Conservation (phyloP, 1,284 basidiomycete genomes). For the Stygiomarasmius scandens region DNA sequence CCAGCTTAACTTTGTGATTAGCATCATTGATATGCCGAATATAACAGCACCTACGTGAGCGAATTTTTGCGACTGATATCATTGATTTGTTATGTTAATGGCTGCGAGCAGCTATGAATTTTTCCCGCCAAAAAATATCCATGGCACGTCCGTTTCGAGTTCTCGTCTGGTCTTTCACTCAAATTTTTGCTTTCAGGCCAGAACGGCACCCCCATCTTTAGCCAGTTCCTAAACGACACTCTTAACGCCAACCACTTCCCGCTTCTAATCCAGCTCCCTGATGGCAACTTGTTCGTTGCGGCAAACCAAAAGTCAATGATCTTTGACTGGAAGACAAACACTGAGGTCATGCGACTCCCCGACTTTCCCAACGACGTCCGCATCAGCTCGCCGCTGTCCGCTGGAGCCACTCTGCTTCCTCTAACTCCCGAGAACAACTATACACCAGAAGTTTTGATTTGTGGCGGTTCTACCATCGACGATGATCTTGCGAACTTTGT, state of each 20-base stretch:
- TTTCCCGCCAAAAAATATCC: conserved; percentile 47
- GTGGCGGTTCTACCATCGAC: conserved; percentile 35
- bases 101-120: too few relatives aligned
- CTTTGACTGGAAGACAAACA: conserved; percentile 52
- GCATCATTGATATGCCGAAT: conserved; percentile 33
- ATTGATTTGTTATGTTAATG: too few relatives aligned
- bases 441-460: conserved; percentile 41
- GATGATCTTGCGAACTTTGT: conserved; percentile 25
- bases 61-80: too few relatives aligned
- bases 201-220: conserved; percentile 34
- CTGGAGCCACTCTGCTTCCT: conserved; percentile 46
- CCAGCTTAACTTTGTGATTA: conserved; percentile 4
- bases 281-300: conserved; percentile 54
- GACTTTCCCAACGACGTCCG: conserved; percentile 54
- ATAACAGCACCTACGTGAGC: conserved; percentile 40
- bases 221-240: conserved; percentile 52
- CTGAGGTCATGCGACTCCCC: conserved; percentile 43
- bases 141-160: conserved; percentile 40
- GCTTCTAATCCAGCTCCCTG: conserved; percentile 50
- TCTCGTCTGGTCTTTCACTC: conserved; percentile 23
- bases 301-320: conserved; percentile 58
- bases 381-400: conserved; percentile 39
- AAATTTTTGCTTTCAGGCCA: conserved; percentile 14
- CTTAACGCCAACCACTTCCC: conserved; percentile 62
- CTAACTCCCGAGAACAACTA: conserved; percentile 19